Evolutionary conservation across 2,329 filamentous ascomycete species (phyloP), one percentile per base, ranked within the genome.

Genomic region (Ceratocystis albifundus): DNA sequence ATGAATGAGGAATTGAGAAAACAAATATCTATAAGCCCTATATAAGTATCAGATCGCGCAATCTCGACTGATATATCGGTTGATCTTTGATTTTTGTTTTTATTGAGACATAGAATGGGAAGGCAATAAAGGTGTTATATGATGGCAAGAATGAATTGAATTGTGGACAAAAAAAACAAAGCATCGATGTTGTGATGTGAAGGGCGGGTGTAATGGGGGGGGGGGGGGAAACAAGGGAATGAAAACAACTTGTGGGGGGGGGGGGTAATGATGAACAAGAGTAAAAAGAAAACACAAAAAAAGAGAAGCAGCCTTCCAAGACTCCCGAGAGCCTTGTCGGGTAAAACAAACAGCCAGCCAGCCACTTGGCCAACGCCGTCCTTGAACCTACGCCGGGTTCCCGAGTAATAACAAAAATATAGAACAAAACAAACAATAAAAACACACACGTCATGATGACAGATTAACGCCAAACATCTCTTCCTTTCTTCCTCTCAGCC

Each of bases 361-460:
- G 64, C 64, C 64, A 65, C 64, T 65, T 65, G 64, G 64, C 64
- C 55, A 65, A 65, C 64, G 64, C 64, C 64, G 44, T 25, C 64
- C 53, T 45, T 59, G 53, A 15, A 61, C 64, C 55, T 65, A 50
- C 64, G 64, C 64, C 64, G 64, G 44, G 64, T 65, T 41, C 55
- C 50, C 32, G 36, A 65, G 64, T 57, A 59, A 61, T 30, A 15
- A 65, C 36, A 48, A 12, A 59, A 48, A 63, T 28, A 28, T 46
- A 46, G 48, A 62, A 17, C 53, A 20, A 4, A 59, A 59, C 46
- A 22, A 50, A n/a, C 25, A 36, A 36, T 30, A 30, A 25, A 59
- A 59, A 20, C 53, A 59, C 25, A 59, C 1, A 59, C 36, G 36
- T 30, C 25, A 32, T n/a, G 20, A 59, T n/a, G 46, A 62, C 41